These are phyloP conservation scores for Zalaria sp. DNA, from an alignment of 2,329 filamentous ascomycete species.

Conservation along the genomic window DNA sequence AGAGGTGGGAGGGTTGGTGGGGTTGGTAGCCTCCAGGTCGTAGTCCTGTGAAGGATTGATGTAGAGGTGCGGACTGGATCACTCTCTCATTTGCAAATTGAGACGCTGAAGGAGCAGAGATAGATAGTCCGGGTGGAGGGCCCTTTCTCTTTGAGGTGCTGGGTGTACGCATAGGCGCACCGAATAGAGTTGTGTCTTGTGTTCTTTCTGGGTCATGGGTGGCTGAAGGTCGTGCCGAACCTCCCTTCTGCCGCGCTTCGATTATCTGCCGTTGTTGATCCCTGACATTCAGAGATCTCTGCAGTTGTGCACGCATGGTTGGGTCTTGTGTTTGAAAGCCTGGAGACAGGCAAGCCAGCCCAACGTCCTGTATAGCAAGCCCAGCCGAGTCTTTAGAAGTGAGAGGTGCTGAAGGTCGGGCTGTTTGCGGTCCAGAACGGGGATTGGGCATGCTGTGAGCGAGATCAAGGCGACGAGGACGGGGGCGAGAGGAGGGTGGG, in stretches of 20 bases:
- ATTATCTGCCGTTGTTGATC: conserved; percentile 94
- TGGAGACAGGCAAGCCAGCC: conserved; percentile 84
- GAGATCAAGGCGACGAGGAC: conserved; percentile 65
- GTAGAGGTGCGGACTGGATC: conserved; percentile 88
- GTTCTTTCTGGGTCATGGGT: conserved; percentile 36
- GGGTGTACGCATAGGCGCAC: conserved; percentile 47
- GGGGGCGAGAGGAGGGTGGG: conserved; percentile 57
- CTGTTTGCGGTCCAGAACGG: conserved; percentile 21
- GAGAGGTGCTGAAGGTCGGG: conserved; percentile 54
- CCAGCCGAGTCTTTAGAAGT: conserved; percentile 60
- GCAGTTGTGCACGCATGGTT: conserved; percentile 88
- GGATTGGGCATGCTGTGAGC: conserved; percentile 37
- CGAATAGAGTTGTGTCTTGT: conserved; percentile 27
- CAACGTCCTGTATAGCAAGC: conserved; percentile 79
- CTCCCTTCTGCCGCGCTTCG: conserved; percentile 80
- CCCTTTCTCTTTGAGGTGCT: conserved; percentile 59
- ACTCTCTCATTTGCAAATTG: conserved; percentile 89
- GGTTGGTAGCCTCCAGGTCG: conserved; percentile 45
- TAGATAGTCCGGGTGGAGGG: conserved; percentile 78
- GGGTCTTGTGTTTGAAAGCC: conserved; percentile 95
- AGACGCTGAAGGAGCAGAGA: conserved; percentile 84
- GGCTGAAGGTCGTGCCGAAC: background rate
- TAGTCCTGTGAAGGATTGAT: conserved; percentile 89
- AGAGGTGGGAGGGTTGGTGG: conserved; percentile 70
- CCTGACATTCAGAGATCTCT: conserved; percentile 82